Base-by-base conservation (phyloP, 768 basidiomycete species). In the Rhizopogon roseolus region DNA sequence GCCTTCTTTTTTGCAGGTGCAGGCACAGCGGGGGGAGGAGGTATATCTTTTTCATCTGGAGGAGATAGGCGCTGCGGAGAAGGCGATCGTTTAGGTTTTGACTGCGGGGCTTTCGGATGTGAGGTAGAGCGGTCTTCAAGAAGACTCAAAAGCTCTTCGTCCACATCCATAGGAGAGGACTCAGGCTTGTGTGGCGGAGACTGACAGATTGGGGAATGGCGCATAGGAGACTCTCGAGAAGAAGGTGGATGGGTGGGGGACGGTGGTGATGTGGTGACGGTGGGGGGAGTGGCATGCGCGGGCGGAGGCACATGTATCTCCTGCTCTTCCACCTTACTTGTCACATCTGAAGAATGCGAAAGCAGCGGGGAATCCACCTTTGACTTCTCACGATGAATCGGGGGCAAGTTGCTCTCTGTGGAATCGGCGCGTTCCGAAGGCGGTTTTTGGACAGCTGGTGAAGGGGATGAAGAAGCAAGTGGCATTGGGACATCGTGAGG, bases 111-210 rank as follows among this genome's bases (percentile, higher is more conserved):
- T 22, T 52, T 49, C 32, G 55, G 44, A 54, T 52, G 40, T 39
- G 58, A 58, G 10, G 65, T 58, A 28, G 65, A 68, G 27, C 63
- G 69, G 58, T 82, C 85, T 60, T 86, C 87, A 29, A 90, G 72
- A 25, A 90, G 71, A 60, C 85, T 86, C 54, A 88, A 74, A 46
- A 89, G 67, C 67, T 89, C 88, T 57, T 86, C 73, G 10, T 79
- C 77, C 11, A 79, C 80, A 52, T 84, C 72, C 64, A 68, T 71
- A 72, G 54, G 73, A 62, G 55, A 71, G 69, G 61, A 71, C 67
- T 71, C 40, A 53, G 62, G 34, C n/a, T 58, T 48, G 22, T 22
- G 46, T 48, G 22, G 34, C 19, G 46, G 46, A 48, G 46, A 36
- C 14, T 48, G 46, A 5, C 17, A 3, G 16, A n/a, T 6, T 16